A percentile compares a stretch with the other conserved stretches of the same genome.
Conservation (phyloP, 2,329 filamentous ascomycete species). For the Chrysoporthe cubensis region DNA sequence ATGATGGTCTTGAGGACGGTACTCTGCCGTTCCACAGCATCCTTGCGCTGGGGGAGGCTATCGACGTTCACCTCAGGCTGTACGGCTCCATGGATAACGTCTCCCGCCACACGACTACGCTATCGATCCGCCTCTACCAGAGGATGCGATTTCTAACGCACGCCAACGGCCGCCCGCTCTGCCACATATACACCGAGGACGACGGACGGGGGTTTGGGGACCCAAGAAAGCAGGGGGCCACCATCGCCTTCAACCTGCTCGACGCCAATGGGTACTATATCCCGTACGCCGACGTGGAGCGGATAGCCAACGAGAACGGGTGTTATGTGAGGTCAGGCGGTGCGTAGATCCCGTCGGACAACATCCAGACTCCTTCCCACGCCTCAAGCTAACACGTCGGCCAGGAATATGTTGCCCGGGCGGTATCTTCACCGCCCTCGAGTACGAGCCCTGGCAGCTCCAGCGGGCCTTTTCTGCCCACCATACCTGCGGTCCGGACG, state of each 20-base stretch:
- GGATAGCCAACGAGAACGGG: conserved; percentile 54
- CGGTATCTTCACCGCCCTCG: conserved; percentile 49
- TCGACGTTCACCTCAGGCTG: conserved; percentile 67
- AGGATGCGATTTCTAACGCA: conserved; percentile 54
- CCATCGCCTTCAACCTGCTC: conserved; percentile 66
- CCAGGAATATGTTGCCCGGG: conserved; percentile 53
- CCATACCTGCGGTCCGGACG: conserved; percentile 60
- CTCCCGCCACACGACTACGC: conserved; percentile 59
- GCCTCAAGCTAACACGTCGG: conserved; percentile 10
- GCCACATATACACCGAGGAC: conserved; percentile 59
- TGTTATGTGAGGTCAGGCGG: conserved; percentile 66
- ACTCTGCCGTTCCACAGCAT: conserved; percentile 91
- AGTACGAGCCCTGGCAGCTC: conserved; percentile 59
- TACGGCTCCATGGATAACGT: conserved; percentile 63
- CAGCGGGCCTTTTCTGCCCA: conserved; percentile 57
- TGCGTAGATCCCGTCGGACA: conserved; percentile 30
- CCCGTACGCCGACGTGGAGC: conserved; percentile 63
- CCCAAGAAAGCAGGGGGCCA: conserved; percentile 59
- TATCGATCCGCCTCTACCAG: conserved; percentile 54
- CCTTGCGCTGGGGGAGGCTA: conserved; percentile 75
- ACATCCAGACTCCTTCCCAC: neutral
- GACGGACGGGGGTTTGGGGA: conserved; percentile 50
- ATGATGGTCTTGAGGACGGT: conserved; percentile 72
- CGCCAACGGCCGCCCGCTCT: conserved; percentile 54
- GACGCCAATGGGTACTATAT: conserved; percentile 56